Percentiles rank a stretch among this genome's conserved stretches.
phyloP scores from a whole-genome alignment of 306 rosid genomes.

The Hippophae rhamnoides region DNA sequence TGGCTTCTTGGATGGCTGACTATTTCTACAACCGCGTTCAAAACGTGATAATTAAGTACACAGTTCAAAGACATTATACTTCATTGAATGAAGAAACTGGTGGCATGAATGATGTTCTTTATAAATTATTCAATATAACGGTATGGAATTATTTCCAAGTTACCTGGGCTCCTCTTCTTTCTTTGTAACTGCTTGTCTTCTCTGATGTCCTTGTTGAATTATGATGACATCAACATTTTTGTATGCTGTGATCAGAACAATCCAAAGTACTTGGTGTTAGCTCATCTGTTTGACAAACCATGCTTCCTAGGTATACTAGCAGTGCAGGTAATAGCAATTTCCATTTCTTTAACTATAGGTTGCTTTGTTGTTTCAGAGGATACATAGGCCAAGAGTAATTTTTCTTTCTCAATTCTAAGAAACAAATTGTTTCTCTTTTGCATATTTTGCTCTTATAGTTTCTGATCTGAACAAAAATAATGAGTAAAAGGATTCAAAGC shows the following conservation, averaged over 20 bases:
- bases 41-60: constrained; percentile 48
- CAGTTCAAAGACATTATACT: constrained; percentile 46
- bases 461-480: neutral
- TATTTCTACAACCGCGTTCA: constrained; percentile 77
- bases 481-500: too few species aligned
- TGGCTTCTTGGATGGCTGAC: constrained; percentile 71
- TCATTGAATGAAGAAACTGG: constrained; percentile 80
- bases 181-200: neutral
- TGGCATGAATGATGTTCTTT: constrained; percentile 97
- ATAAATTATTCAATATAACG: constrained; percentile 56
- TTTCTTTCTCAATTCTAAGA: neutral
- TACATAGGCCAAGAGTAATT: neutral
- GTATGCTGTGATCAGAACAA: constrained; percentile 38
- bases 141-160: constrained; percentile 28
- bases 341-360: neutral
- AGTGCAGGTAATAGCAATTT: constrained; percentile 44
- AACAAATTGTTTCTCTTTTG: too few species aligned
- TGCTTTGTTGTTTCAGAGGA: neutral
- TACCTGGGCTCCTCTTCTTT: constrained; percentile 5
- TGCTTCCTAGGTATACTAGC: constrained; percentile 85
- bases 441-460: neutral
- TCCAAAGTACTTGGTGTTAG: constrained; percentile 58
- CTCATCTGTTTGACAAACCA: constrained; percentile 87
- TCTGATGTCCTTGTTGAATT: neutral
- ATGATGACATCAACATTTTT: constrained; percentile 3